Evolutionary conservation across 2,329 filamentous ascomycete species (phyloP).

Genomic region (Aspergillus amoenus): DNA sequence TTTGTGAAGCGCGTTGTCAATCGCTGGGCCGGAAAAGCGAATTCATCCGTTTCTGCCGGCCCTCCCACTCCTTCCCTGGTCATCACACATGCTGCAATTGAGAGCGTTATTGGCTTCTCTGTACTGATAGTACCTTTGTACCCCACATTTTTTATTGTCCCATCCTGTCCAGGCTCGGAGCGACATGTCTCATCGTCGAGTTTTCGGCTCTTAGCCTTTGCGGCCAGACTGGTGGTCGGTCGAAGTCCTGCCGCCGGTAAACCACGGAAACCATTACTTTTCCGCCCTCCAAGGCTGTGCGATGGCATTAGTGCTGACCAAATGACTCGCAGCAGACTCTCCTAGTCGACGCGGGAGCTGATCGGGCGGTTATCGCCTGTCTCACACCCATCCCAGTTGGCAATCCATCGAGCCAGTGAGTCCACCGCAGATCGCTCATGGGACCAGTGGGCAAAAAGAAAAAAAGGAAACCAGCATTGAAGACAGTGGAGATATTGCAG

Average conservation of each 20-base stretch:
- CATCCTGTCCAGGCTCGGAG: too few species aligned
- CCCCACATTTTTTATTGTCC: neutral
- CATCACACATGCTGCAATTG: neutral
- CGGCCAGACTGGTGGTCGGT: too few species aligned
- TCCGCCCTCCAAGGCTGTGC: neutral
- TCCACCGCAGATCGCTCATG: neutral
- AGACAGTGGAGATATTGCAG: neutral
- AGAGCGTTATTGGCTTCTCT: neutral
- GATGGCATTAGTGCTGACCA: neutral
- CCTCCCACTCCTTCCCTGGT: neutral
- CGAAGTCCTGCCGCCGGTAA: neutral
- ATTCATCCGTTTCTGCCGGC: neutral
- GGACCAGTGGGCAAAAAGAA: neutral
- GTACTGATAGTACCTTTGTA: neutral
- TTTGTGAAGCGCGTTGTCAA: neutral
- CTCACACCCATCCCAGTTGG: neutral
- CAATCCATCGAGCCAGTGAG: neutral
- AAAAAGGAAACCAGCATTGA: neutral
- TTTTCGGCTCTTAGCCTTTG: too few species aligned
- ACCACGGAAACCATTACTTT: neutral
- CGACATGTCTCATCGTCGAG: too few species aligned
- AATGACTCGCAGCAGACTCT: slow-evolving; percentile 16
- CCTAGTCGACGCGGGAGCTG: neutral
- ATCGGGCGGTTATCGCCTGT: slow-evolving; percentile 1
- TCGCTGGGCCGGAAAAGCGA: neutral